These are phyloP conservation scores for Arthrobotrys pseudoclavata DNA, from an alignment of 2,329 filamentous ascomycete species.

Conservation along the genomic window DNA sequence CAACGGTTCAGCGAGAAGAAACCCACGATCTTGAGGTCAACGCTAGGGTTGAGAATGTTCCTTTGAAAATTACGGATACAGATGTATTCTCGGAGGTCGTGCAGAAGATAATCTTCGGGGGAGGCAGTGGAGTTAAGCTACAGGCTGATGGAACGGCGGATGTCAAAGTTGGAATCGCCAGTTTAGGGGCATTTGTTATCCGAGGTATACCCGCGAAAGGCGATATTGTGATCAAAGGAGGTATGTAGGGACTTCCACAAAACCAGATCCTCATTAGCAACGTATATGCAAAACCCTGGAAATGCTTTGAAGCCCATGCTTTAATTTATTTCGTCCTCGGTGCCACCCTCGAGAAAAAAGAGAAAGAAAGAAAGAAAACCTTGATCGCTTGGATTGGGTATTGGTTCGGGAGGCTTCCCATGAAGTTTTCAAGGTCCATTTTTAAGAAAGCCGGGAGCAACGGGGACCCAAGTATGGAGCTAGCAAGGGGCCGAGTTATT, in stretches of 20 bases:
- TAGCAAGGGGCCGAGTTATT: slow-evolving; percentile 1
- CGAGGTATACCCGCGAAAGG: slow-evolving; percentile 86
- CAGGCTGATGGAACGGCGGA: slow-evolving; percentile 84
- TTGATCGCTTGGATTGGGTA: neutral
- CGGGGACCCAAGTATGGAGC: neutral
- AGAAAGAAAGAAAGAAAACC: neutral
- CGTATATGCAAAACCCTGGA: slow-evolving; percentile 23
- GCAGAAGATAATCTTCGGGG: slow-evolving; percentile 82
- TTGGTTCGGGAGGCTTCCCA: neutral
- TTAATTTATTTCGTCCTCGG: neutral
- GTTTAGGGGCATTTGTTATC: slow-evolving; percentile 81
- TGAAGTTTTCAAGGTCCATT: neutral
- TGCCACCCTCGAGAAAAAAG: neutral
- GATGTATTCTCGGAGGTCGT: slow-evolving; percentile 84
- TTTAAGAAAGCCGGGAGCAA: neutral
- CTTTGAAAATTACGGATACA: slow-evolving; percentile 83
- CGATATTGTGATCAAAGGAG: slow-evolving; percentile 70
- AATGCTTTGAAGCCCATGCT: neutral
- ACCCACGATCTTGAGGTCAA: slow-evolving; percentile 78
- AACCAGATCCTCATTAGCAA: slow-evolving; percentile 7
- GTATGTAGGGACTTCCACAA: slow-evolving; percentile 59
- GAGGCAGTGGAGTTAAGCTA: slow-evolving; percentile 75
- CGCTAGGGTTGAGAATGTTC: slow-evolving; percentile 81
- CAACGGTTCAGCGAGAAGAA: slow-evolving; percentile 75
- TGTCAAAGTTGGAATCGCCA: slow-evolving; percentile 81